Conservation (phyloP, 176 grass and related monocot genomes). For the Typha latifolia region DNA sequence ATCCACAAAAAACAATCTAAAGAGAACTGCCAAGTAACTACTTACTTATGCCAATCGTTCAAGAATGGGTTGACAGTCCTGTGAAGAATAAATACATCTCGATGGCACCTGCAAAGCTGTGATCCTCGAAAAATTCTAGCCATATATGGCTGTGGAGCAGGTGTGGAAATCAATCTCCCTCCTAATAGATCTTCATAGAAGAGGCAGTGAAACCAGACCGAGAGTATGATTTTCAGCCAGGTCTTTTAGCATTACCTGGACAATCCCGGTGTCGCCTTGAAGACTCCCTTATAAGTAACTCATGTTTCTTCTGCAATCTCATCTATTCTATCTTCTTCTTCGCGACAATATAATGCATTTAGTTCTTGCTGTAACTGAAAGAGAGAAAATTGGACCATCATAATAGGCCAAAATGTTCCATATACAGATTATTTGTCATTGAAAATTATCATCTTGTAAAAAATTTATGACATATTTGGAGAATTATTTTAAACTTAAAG, state of each 20-base stretch:
- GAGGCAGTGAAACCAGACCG: not conserved
- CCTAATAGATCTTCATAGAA: not conserved
- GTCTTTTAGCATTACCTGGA: conserved; percentile 20
- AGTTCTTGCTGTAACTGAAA: conserved; percentile 90
- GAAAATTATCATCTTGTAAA: too few relatives aligned
- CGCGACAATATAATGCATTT: conserved; percentile 77
- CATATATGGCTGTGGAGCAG: not conserved
- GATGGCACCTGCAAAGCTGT: not conserved
- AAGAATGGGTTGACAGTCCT: not conserved
- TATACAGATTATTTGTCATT: not conserved
- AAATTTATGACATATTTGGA: too few relatives aligned
- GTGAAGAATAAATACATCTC: not conserved
- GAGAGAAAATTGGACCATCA: conserved; percentile 6
- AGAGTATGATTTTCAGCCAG: not conserved
- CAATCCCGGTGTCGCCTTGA: conserved; percentile 4
- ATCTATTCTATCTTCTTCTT: conserved; percentile 74
- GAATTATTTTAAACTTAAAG: too few relatives aligned
- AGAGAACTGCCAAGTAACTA: not conserved
- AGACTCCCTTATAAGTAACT: conserved; percentile 8
- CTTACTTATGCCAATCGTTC: not conserved
- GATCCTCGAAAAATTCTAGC: not conserved
- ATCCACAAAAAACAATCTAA: not conserved
- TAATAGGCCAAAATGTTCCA: not conserved
- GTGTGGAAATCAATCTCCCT: not conserved
- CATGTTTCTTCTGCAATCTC: conserved; percentile 59